Conservation (phyloP, 495 filamentous ascomycete species). For the Neurospora sp. region DNA sequence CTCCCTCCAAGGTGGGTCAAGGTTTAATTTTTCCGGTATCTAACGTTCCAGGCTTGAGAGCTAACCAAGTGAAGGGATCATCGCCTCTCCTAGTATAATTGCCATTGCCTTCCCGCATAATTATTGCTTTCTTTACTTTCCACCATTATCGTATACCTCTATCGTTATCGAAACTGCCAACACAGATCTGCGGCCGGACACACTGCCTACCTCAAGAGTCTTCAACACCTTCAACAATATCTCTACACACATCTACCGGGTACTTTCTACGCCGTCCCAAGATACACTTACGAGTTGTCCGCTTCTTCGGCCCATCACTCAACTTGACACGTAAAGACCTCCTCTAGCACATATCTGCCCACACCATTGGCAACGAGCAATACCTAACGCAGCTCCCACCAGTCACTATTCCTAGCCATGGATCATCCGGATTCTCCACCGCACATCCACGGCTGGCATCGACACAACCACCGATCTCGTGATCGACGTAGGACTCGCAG, state of each 20-base stretch:
- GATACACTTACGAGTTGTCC: neutral
- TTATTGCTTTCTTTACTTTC: neutral
- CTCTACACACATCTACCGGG: neutral
- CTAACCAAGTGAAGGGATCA: neutral
- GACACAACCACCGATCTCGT: neutral
- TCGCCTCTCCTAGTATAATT: neutral
- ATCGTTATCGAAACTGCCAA: neutral
- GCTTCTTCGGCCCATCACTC: neutral
- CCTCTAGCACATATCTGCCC: neutral
- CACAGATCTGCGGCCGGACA: neutral
- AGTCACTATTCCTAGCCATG: neutral
- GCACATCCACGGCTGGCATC: neutral
- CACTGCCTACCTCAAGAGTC: neutral
- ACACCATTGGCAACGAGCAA: neutral
- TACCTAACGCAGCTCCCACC: neutral
- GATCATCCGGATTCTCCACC: neutral
- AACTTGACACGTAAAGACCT: neutral
- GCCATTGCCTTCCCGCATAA: neutral
- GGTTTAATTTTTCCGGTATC: neutral
- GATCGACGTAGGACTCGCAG: neutral
- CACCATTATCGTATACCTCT: neutral
- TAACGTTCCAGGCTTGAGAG: neutral
- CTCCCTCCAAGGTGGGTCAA: neutral
- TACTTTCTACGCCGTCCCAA: neutral
- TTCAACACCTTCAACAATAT: neutral